Conservation (phyloP, 805 yeast species). For the Blastobotrys muscicola region DNA sequence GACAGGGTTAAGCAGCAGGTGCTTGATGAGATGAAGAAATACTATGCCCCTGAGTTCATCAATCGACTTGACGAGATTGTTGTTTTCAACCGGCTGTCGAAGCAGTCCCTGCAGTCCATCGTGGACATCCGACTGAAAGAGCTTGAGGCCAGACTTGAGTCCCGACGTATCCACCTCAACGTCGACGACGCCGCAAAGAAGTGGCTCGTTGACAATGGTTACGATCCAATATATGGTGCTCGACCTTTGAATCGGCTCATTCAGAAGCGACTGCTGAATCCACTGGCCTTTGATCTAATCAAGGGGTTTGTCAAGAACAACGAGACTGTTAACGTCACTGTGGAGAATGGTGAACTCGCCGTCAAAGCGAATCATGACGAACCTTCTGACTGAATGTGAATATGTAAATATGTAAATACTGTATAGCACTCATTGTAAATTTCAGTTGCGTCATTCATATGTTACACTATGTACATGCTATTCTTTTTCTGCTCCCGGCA, state of each 20-base stretch:
- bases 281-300: conserved; percentile 71
- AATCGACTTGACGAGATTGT: conserved; percentile 92
- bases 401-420: conserved; percentile 4
- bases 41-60: conserved; percentile 91
- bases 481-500: background rate
- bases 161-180: conserved; percentile 59
- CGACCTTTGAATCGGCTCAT: conserved; percentile 88
- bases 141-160: conserved; percentile 65
- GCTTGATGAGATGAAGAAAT: conserved; percentile 52
- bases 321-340: conserved; percentile 45
- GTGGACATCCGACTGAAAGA: conserved; percentile 80
- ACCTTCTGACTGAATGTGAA: conserved; percentile 5
- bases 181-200: conserved; percentile 57
- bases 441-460: background rate
- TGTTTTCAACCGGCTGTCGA: conserved; percentile 84
- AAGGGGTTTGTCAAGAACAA: conserved; percentile 63
- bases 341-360: conserved; percentile 34
- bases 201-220: conserved; percentile 78
- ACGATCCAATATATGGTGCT: conserved; percentile 90
- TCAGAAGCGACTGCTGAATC: conserved; percentile 76
- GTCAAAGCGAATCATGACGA: conserved; percentile 38
- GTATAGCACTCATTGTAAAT: conserved; percentile 1
- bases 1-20: conserved; percentile 48
- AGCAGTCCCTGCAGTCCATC: conserved; percentile 61
- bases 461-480: background rate